Evolutionary conservation across 208 protist genomes (phyloP), one percentile per base, ranked within the genome.

Genomic region (Trypanosoma brucei): DNA sequence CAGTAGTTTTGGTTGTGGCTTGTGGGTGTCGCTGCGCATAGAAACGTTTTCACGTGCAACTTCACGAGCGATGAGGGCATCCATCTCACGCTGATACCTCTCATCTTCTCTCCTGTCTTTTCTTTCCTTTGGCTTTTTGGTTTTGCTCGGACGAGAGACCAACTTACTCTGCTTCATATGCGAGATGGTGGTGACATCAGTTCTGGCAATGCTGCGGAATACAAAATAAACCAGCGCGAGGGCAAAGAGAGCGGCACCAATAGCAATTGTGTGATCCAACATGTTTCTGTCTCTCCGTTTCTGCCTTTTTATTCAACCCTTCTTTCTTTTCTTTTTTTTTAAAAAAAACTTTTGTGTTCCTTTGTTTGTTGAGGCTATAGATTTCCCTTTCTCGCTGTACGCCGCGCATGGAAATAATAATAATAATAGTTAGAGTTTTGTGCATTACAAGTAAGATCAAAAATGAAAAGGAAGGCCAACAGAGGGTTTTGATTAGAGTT

Each of bases 241-340:
- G 55, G 72, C 83, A 14, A 81, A 56, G 2, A 90, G 55, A 55
- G 81, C 83, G 8, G 83, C 74, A 31, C 66, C 78, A 61, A 90
- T 62, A 4, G 81, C 83, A 65, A 90, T 74, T 55, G 90, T 73
- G 60, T 83, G 88, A 42, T 92, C 86, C 36, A 92, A 59, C 72
- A 82, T 86, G 42, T 8, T 1, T 37, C 11, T n/a, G 5, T 30
- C 14, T 54, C 3, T 31, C n/a, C n/a, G 3, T 52, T 2, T 38
- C 45, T 38, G 22, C 44, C 50, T 52, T 46, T 31, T 67, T 40
- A 14, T 8, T 38, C 34, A n/a, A 1, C 45, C 37, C 35, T 52
- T 44, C 30, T 44, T 56, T 50, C 33, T 14, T 34, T 57, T 66
- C 51, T 58, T 56, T 51, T 66, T 64, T 55, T 64, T 52, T 53